A percentile compares a stretch with the other conserved stretches of the same genome.
phyloP scores from a whole-genome alignment of 2,329 filamentous ascomycete species.

The Monilinia fructigena region DNA sequence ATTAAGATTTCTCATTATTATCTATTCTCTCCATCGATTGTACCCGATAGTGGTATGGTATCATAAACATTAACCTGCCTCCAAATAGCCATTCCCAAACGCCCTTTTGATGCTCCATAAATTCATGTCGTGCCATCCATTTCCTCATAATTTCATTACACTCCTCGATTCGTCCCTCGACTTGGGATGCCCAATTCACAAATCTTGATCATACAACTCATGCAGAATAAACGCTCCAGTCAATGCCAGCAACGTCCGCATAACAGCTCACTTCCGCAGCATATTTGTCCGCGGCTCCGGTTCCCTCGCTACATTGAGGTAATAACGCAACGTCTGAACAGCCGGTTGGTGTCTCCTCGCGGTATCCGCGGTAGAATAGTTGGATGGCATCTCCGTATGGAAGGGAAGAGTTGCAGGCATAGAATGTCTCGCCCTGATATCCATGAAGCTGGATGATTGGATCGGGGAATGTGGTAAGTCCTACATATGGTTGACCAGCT shows the following conservation, averaged over 20 bases:
- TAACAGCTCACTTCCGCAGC: slow-evolving; percentile 45
- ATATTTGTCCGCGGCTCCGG: slow-evolving; percentile 44
- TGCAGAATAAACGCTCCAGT: slow-evolving; percentile 41
- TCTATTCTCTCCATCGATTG: slow-evolving; percentile 14
- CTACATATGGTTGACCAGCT: slow-evolving; percentile 42
- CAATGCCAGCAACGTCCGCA: slow-evolving; percentile 43
- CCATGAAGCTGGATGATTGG: slow-evolving; percentile 39
- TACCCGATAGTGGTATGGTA: slow-evolving; percentile 14
- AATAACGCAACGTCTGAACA: slow-evolving; percentile 48
- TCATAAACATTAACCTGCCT: background rate
- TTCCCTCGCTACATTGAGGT: slow-evolving; percentile 46
- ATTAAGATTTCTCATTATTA: background rate
- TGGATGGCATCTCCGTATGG: slow-evolving; percentile 44
- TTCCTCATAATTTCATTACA: slow-evolving; percentile 9
- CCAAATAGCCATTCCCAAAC: background rate
- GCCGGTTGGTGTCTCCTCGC: slow-evolving; percentile 40
- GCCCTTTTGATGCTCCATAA: background rate
- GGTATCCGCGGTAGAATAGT: slow-evolving; percentile 45
- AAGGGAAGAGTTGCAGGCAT: slow-evolving; percentile 47
- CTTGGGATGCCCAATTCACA: no score
- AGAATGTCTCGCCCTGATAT: slow-evolving; percentile 40
- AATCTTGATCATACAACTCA: background rate
- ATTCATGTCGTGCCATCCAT: background rate
- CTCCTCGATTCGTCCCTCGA: background rate
- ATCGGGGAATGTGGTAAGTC: slow-evolving; percentile 42